Evolutionary conservation across 805 yeast species (phyloP), one percentile per base, ranked within the genome.

Genomic region (Starmerella davenportii): DNA sequence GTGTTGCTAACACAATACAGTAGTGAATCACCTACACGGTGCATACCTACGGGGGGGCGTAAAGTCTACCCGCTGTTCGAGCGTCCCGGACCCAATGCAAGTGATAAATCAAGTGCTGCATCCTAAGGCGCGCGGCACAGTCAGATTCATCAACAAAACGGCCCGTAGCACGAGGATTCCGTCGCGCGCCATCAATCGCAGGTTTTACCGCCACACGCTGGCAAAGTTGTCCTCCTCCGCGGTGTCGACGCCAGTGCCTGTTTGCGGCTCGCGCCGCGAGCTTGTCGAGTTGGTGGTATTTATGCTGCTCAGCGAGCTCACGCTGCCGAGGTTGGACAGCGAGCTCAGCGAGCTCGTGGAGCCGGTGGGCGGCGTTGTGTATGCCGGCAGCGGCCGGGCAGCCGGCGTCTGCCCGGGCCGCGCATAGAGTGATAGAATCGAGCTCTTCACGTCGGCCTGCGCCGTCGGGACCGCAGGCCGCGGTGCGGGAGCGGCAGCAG

Each of bases 371-470:
- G 21, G 23, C 25, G 23, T 32, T 21, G 34, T 30, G 34, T 14
- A 30, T 9, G 34, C 15, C 19, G 15, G 40, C 34, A 40, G 34
- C 24, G 18, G 47, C 25, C 21, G 45, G 21, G 19, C 43, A 14
- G 32, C 34, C 15, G 45, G 30, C 5, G 34, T 43, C 16, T 37
- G 38, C 56, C 16, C 63, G n/a, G 52, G 51, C 36, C 50, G 58
- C 17, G 65, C 59, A 56, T 90, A 90, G 38, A 90, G 66, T 19
- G 95, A 82, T 42, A 90, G 61, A 43, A 90, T 90, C 1, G 95
- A 81, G 60, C 81, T 81, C 54, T 90, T 90, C 57, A 90, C 66
- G 52, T 87, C 95, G 3, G 90, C 87, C 52, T 94, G 68, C 17
- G 21, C 16, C 29, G 39, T 20, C n/a, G 4, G 24, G 8, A 8